Conservation (phyloP, 225 moss, liverwort and hornwort species). For the Bryum argenteum region DNA sequence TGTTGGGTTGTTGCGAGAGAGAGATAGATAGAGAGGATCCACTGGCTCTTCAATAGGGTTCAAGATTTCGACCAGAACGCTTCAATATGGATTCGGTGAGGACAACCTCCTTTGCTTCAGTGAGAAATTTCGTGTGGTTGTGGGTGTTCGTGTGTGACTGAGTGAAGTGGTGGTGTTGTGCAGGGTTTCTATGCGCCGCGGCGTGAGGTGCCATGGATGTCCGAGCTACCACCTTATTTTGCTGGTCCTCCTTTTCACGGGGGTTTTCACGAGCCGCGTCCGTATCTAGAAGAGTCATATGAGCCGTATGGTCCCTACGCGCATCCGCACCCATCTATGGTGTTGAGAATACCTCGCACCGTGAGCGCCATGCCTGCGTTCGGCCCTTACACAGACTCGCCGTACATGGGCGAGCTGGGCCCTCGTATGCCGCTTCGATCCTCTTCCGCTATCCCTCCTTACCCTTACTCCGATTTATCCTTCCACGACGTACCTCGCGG, state of each 20-base stretch:
- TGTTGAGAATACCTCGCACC: slow-evolving; percentile 31
- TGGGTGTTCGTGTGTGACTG: not conserved
- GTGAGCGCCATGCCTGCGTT: slow-evolving; percentile 42
- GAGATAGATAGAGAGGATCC: not conserved
- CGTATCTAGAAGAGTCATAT: slow-evolving; percentile 26
- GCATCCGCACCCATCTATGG: slow-evolving; percentile 27
- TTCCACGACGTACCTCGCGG: slow-evolving; percentile 37
- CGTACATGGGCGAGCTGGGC: slow-evolving; percentile 27
- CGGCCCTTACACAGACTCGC: slow-evolving; percentile 35
- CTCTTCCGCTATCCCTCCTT: slow-evolving; percentile 39
- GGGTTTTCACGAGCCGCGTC: slow-evolving; percentile 27
- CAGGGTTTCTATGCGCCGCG: slow-evolving; percentile 35
- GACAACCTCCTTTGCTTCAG: not conserved
- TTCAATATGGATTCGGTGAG: slow-evolving; percentile 33
- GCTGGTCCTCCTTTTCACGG: slow-evolving; percentile 12
- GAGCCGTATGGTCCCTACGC: slow-evolving; percentile 25
- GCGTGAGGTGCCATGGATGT: slow-evolving; percentile 39
- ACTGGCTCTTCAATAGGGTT: slow-evolving; percentile 21
- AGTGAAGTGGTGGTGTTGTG: slow-evolving; percentile 20
- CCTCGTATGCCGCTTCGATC: slow-evolving; percentile 40
- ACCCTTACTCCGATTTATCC: slow-evolving; percentile 29
- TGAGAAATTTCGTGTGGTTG: not conserved
- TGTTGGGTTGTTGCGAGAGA: not conserved
- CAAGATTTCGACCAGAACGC: slow-evolving; percentile 21
- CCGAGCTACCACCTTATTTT: slow-evolving; percentile 30